phyloP scores from a whole-genome alignment of 192 early-diverging fungal species.

The Irineochytrium annulatum region DNA sequence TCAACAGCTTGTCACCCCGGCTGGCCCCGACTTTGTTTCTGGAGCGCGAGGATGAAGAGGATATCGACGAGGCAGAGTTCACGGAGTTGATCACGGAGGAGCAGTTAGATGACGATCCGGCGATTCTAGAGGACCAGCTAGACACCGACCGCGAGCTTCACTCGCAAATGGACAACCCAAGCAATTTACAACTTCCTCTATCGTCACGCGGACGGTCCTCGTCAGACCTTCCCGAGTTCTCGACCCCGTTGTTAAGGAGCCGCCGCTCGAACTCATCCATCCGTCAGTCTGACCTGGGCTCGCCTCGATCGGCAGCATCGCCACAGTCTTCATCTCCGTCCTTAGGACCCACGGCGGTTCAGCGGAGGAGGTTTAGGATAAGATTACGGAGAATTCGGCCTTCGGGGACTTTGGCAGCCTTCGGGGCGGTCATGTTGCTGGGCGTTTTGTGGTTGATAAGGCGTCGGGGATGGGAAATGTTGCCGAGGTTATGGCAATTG shows the following conservation, averaged over 20 bases:
- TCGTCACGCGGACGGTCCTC: background rate
- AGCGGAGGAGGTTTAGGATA: conserved; percentile 6
- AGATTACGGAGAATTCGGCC: background rate
- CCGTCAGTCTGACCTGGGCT: background rate
- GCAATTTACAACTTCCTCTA: too few relatives aligned
- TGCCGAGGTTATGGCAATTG: conserved; percentile 1
- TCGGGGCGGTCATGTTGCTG: conserved; percentile 1
- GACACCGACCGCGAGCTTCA: background rate
- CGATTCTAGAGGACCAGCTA: too few relatives aligned
- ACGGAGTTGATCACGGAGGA: background rate
- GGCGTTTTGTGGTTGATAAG: conserved; percentile 1
- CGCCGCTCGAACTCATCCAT: background rate
- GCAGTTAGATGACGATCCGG: background rate
- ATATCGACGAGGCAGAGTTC: background rate
- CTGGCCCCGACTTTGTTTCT: background rate
- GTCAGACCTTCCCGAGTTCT: background rate
- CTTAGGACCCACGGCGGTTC: background rate
- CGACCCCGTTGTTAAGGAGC: background rate
- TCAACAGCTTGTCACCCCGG: background rate
- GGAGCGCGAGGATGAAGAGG: background rate
- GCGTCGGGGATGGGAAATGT: background rate
- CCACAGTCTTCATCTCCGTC: background rate
- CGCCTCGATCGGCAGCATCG: background rate
- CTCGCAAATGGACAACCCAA: too few relatives aligned
- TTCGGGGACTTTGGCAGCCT: background rate